Evolutionary conservation across 768 basidiomycete species (phyloP), one percentile per base, ranked within the genome.

Genomic region (Calocybe indica): DNA sequence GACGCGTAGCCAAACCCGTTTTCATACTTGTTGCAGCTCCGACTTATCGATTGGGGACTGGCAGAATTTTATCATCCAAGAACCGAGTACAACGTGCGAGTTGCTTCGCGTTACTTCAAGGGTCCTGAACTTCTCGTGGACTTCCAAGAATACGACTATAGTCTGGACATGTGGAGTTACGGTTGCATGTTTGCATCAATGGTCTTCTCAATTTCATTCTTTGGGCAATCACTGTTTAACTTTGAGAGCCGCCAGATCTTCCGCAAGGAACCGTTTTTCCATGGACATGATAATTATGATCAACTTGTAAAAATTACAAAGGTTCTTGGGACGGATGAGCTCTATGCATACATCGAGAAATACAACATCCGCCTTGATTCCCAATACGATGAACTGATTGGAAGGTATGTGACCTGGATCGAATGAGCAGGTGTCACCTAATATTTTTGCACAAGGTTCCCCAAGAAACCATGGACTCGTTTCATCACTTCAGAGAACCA

Each of bases 101-200:
- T 98, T 37, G 95, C 95, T 4, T 93, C 90, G 33, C 80, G 95
- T 57, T 97, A 97, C 73, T 98, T 96, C 76, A 98, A 98, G 64
- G 95, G 94, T 1, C 95, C 94, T 5, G 95, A 98, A 67, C 73
- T 97, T 48, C 73, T 97, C 48, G 93, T 97, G 50, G 94, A 97
- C 66, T 97, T 96, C 73, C 95, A 96, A 65, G 92, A 96, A 64
- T 98, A 98, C 55, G 95, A 98, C 65, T 96, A 96, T 64, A 91
- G 88, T 66, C 69, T 97, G 57, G 94, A 98, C 65, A 92, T 98
- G 91, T 98, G 95, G 95, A 93, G 91, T 70, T 85, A 89, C 61
- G 95, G 95, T 12, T 97, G 95, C 64, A 98, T 95, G 92, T 96
- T 95, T 66, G 95, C 95, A 7, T 92, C 90, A 12, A 97, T 98